Percentiles rank a stretch among this genome's conserved stretches.
Conservation (phyloP, 2,329 filamentous ascomycete genomes). For the Cyanodermella asteris region DNA sequence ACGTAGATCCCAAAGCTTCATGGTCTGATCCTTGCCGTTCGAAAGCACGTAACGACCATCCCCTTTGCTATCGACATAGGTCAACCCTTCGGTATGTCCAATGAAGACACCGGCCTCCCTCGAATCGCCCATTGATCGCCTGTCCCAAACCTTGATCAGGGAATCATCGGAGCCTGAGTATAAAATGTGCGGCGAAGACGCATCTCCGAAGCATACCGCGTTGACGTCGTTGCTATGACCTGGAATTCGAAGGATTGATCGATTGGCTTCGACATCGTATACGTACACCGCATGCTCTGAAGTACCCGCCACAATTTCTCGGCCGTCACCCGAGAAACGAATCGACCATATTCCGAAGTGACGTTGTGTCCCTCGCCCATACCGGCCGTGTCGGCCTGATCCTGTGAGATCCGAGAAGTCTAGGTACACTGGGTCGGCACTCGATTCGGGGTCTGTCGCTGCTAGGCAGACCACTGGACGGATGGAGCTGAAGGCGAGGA, state of each 20-base stretch:
- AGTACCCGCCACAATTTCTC: slow-evolving; percentile 78
- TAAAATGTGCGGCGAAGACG: slow-evolving; percentile 70
- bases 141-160: slow-evolving; percentile 89
- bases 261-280: slow-evolving; percentile 71
- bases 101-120: slow-evolving; percentile 43
- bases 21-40: slow-evolving; percentile 89
- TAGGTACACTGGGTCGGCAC: slow-evolving; percentile 57
- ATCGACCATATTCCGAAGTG: slow-evolving; percentile 58
- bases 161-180: slow-evolving; percentile 93
- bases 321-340: slow-evolving; percentile 76
- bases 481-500: slow-evolving; percentile 81
- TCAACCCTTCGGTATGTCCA: slow-evolving; percentile 42
- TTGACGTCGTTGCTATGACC: slow-evolving; percentile 85
- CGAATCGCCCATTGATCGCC: slow-evolving; percentile 43
- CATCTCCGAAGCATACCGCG: slow-evolving; percentile 86
- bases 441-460: slow-evolving; percentile 64
- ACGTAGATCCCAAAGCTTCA: slow-evolving; percentile 90
- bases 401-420: slow-evolving; percentile 39
- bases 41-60: slow-evolving; percentile 76
- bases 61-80: slow-evolving; percentile 59
- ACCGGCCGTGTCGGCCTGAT: slow-evolving; percentile 15
- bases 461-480: slow-evolving; percentile 65
- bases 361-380: slow-evolving; percentile 13
- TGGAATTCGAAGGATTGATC: slow-evolving; percentile 48
- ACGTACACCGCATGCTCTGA: slow-evolving; percentile 60